Percentiles rank a stretch among this genome's conserved stretches.
These are phyloP conservation scores for Ascochyta viciae-villosae DNA, from an alignment of 2,329 filamentous ascomycete species.

Conservation along the genomic window DNA sequence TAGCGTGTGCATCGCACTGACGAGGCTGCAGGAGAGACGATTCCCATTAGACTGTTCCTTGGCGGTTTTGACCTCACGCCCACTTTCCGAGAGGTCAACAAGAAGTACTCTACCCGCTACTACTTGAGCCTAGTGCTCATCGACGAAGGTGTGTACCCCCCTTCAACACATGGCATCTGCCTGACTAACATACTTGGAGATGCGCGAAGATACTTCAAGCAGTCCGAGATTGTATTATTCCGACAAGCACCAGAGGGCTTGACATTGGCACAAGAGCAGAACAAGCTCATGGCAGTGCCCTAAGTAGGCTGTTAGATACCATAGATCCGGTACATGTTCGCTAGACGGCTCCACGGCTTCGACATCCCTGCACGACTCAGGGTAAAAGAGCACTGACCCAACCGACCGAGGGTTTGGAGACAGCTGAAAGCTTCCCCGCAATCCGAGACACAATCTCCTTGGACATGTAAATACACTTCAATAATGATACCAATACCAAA, in stretches of 20 bases:
- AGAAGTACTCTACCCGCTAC: slow-evolving; percentile 98
- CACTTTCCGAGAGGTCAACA: slow-evolving; percentile 99
- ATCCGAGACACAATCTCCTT: slow-evolving; percentile 1
- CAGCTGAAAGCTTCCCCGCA: slow-evolving; percentile 9
- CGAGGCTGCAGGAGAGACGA: slow-evolving; percentile 72
- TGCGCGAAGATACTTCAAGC: slow-evolving; percentile 97
- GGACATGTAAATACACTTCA: slow-evolving; percentile 16
- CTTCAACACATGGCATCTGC: neutral
- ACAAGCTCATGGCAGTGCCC: slow-evolving; percentile 50
- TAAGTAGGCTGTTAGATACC: slow-evolving; percentile 24
- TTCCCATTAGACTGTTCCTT: slow-evolving; percentile 94
- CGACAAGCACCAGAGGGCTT: slow-evolving; percentile 70
- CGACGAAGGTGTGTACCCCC: slow-evolving; percentile 73
- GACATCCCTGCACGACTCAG: neutral
- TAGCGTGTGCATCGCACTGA: slow-evolving; percentile 25
- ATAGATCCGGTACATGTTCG: neutral
- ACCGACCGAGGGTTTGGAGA: neutral
- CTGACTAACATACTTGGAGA: slow-evolving; percentile 62
- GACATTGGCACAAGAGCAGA: slow-evolving; percentile 57
- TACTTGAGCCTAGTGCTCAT: slow-evolving; percentile 96
- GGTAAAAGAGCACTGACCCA: neutral
- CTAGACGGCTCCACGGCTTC: neutral
- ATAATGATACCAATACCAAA: slow-evolving; percentile 18
- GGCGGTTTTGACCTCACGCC: slow-evolving; percentile 97
- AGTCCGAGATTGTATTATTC: slow-evolving; percentile 97